Conservation (phyloP, 305 asterid species). For the Fraxinus ornus region DNA sequence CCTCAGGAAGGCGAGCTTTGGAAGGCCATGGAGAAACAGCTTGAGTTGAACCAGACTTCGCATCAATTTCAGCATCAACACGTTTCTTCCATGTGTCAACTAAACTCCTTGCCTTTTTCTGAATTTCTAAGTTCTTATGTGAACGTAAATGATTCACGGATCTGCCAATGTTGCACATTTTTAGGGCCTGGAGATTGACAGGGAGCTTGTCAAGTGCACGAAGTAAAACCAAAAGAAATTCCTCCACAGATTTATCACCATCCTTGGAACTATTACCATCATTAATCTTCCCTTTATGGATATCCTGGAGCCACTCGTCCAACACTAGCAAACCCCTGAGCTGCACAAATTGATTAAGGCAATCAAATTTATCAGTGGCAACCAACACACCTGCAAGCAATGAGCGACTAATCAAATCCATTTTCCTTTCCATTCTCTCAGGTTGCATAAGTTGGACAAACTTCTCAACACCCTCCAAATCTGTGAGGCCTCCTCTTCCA, state of each 20-base stretch:
- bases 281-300: slow-evolving; percentile 46
- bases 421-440: slow-evolving; percentile 43
- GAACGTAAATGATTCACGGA: slow-evolving; percentile 71
- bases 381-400: slow-evolving; percentile 59
- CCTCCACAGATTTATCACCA: slow-evolving; percentile 57
- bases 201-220: slow-evolving; percentile 77
- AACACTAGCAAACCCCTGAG: slow-evolving; percentile 53
- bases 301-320: slow-evolving; percentile 67
- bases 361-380: slow-evolving; percentile 53
- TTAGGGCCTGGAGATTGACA: slow-evolving; percentile 67
- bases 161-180: slow-evolving; percentile 72
- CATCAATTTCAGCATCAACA: slow-evolving; percentile 70
- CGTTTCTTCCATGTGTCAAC: slow-evolving; percentile 82
- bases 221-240: slow-evolving; percentile 63
- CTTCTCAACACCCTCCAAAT: slow-evolving; percentile 52
- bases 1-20: slow-evolving; percentile 49
- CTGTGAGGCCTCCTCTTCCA: slow-evolving; percentile 47
- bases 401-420: slow-evolving; percentile 51
- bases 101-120: slow-evolving; percentile 61
- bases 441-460: slow-evolving; percentile 57
- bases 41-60: slow-evolving; percentile 50
- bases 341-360: slow-evolving; percentile 58
- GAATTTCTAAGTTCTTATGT: slow-evolving; percentile 68
- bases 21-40: slow-evolving; percentile 47
- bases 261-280: slow-evolving; percentile 40